These are phyloP conservation scores for Stagonosporopsis cucurbitacearum DNA, from an alignment of 2,329 filamentous ascomycete genomes.

Conservation along the genomic window DNA sequence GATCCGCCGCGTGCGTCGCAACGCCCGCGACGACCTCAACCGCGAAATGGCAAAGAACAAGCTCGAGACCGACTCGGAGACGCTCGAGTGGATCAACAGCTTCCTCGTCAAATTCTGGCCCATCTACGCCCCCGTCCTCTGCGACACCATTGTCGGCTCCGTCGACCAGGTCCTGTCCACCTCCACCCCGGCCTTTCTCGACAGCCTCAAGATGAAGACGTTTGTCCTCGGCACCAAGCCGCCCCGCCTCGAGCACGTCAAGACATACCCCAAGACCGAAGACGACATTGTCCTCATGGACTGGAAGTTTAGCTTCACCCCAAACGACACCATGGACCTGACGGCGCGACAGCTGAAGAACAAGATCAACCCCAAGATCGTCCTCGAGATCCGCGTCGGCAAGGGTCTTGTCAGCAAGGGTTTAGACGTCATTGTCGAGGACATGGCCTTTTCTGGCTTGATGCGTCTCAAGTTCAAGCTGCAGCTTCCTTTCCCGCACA, in stretches of 20 bases:
- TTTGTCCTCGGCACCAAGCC: constrained; percentile 96
- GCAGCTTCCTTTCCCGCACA: constrained; percentile 92
- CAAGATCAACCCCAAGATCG: constrained; percentile 96
- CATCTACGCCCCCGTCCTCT: constrained; percentile 94
- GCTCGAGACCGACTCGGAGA: constrained; percentile 89
- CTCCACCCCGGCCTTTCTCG: constrained; percentile 87
- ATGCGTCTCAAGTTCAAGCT: constrained; percentile 99
- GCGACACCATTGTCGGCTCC: constrained; percentile 87
- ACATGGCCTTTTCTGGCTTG: constrained; percentile 93
- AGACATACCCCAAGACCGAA: constrained; percentile 94
- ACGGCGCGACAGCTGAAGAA: constrained; percentile 88
- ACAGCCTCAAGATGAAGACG: constrained; percentile 90
- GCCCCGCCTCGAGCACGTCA: constrained; percentile 95
- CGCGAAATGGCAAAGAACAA: constrained; percentile 86
- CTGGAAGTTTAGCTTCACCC: constrained; percentile 99
- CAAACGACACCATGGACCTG: constrained; percentile 91
- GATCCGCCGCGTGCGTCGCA: constrained; percentile 87
- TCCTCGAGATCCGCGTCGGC: constrained; percentile 91
- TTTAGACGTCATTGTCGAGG: constrained; percentile 94
- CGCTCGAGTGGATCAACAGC: constrained; percentile 98
- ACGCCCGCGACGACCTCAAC: constrained; percentile 92
- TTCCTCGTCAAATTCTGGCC: constrained; percentile 99
- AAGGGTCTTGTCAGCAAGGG: constrained; percentile 98
- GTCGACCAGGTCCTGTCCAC: constrained; percentile 96
- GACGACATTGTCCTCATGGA: constrained; percentile 98